Base-by-base conservation (phyloP, 495 filamentous ascomycete genomes). In the Ramalina peruviana region DNA sequence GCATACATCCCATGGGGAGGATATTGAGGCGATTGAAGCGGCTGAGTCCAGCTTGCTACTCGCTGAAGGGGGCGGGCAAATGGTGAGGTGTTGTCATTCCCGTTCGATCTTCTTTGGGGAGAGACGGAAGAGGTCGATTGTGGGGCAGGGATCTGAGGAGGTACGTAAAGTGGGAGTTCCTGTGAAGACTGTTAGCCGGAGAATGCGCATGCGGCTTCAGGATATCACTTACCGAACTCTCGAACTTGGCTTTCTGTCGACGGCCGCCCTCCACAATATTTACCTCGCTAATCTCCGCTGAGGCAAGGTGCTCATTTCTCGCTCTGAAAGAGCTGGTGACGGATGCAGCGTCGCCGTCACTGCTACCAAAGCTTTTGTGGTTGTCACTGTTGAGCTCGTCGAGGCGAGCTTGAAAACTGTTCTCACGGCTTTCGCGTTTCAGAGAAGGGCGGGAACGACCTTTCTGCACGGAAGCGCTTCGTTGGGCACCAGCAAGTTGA, bases 231-330 rank as follows among this genome's bases (percentile, higher is more conserved):
- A 96, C 88, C 56, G 88, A 94, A 67, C 88, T 96, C 57, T 94
- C 88, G 63, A 98, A 98, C 70, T 95, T 95, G 54, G 92, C 85
- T 60, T 87, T 79, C 73, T 98, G 96, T 54, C 92, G 79, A 65
- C 92, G 81, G 55, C 88, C 88, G 58, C 93, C 92, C 66, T 97
- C 89, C 49, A 98, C 83, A 66, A 98, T 97, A 60, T 98, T 98
- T 51, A 94, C 86, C 55, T 95, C 75, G 64, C 89, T 96, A 60
- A 98, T 98, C 50, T 97, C 92, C 4, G 92, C 88, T 61, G 86
- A 93, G n/a, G 82, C 85, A 50, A 93, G 72, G 45, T 83, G 81
- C 59, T 96, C 88, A 54, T 72, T 79, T 60, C 80, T 85, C 54
- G 78, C 72, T 56, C 79, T 83, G 53, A 82, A 81, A 48, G 85